phyloP scores from a whole-genome alignment of 257 asterid species.

The Salvia rosmarinus region DNA sequence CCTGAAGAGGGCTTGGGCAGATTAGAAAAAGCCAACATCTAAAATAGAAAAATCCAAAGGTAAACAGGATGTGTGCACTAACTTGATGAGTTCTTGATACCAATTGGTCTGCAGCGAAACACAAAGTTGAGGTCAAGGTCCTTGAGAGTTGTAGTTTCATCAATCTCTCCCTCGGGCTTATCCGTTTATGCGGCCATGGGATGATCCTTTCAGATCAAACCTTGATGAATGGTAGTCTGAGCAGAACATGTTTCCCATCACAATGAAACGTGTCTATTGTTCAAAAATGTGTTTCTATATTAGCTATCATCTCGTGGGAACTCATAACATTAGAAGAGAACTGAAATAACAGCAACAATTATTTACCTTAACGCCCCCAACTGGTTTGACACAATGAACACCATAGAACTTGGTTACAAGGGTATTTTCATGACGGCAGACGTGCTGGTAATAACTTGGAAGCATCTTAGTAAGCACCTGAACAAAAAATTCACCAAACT shows the following conservation, averaged over 20 bases:
- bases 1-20: constrained; percentile 37
- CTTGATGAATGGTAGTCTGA: constrained; percentile 79
- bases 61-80: constrained; percentile 29
- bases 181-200: constrained; percentile 78
- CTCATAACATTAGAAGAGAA: neutral
- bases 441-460: constrained; percentile 79
- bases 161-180: constrained; percentile 65
- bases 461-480: constrained; percentile 98
- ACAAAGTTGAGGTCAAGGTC: constrained; percentile 77
- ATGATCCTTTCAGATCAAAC: constrained; percentile 83
- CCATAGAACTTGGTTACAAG: constrained; percentile 91
- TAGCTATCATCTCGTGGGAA: constrained; percentile 27
- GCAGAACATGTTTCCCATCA: constrained; percentile 87
- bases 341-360: neutral
- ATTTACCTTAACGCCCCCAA: constrained; percentile 92
- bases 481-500: constrained; percentile 30
- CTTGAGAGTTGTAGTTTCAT: constrained; percentile 82
- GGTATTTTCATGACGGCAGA: constrained; percentile 79
- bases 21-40: constrained; percentile 3
- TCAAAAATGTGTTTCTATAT: constrained; percentile 15
- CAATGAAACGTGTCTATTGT: constrained; percentile 79
- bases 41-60: neutral
- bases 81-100: constrained; percentile 81
- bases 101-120: constrained; percentile 59
- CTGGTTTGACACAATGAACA: constrained; percentile 97